A percentile compares a stretch with the other conserved stretches of the same genome.
These are phyloP conservation scores for Coemansia sp. DNA, from an alignment of 192 early-diverging fungal species.

Conservation along the genomic window DNA sequence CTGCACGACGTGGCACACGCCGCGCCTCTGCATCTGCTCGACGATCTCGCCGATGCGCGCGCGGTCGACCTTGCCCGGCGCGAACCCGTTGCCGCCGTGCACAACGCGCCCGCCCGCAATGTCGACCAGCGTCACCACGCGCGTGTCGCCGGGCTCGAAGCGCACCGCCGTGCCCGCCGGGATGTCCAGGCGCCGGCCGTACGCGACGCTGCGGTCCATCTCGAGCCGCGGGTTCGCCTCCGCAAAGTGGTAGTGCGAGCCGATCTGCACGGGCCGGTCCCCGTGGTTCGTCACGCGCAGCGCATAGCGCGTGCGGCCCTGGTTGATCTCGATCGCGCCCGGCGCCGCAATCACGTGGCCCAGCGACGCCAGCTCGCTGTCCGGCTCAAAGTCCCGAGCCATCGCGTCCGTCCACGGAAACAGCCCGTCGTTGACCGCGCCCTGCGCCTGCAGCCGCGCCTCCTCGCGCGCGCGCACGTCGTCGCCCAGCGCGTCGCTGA, in stretches of 20 bases:
- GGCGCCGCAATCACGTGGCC: slow-evolving; percentile 69
- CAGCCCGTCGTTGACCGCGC: slow-evolving; percentile 37
- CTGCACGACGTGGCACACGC: slow-evolving; percentile 57
- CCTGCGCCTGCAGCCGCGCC: neutral
- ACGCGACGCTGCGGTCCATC: slow-evolving; percentile 83
- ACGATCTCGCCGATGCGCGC: slow-evolving; percentile 16
- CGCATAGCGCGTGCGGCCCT: slow-evolving; percentile 64
- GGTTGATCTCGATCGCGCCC: slow-evolving; percentile 75
- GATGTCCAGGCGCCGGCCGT: slow-evolving; percentile 88
- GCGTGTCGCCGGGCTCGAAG: slow-evolving; percentile 94
- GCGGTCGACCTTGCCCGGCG: slow-evolving; percentile 68
- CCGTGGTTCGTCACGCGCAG: slow-evolving; percentile 89
- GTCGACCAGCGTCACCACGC: slow-evolving; percentile 76
- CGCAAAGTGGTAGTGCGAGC: slow-evolving; percentile 96
- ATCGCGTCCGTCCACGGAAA: slow-evolving; percentile 50
- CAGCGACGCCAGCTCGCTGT: slow-evolving; percentile 48
- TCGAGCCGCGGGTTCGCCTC: slow-evolving; percentile 78
- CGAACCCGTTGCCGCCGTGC: slow-evolving; percentile 82
- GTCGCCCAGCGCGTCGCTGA: slow-evolving; percentile 5
- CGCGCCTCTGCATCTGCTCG: slow-evolving; percentile 22
- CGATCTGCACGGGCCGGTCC: slow-evolving; percentile 92
- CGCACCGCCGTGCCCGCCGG: slow-evolving; percentile 92
- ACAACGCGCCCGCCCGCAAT: slow-evolving; percentile 82
- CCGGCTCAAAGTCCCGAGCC: slow-evolving; percentile 30
- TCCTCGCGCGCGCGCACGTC: slow-evolving; percentile 3